Evolutionary conservation across 2,329 filamentous ascomycete genomes (phyloP), one percentile per base, ranked within the genome.

Genomic region (Xylariomycetidae sp.): DNA sequence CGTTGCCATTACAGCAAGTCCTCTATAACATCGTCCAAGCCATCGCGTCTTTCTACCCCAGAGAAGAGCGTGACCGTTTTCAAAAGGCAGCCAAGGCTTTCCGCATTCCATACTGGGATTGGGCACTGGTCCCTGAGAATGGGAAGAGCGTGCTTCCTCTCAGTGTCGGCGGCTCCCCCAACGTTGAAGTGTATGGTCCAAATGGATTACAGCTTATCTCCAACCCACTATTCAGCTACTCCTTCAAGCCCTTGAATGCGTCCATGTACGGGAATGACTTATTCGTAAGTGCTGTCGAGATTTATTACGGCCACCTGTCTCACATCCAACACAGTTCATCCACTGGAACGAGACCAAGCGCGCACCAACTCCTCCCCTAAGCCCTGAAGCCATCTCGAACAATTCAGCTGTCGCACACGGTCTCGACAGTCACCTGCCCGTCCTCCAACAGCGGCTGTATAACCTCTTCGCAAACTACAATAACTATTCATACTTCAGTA

Each of bases 401-500:
- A 78, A 85, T 43, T 61, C 71, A 4, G 58, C 69, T 14, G 69
- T 82, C 18, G 72, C 69, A 10, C 49, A 63, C 10, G 64, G 70
- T 12, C 53, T 82, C 12, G 65, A 75, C 41, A 65, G 64, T 16
- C 74, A 71, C 40, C 64, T 76, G 5, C 56, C 64, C 3, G 69
- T 69, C 11, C 67, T 80, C 23, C 73, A 79, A 49, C 68, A 77
- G 42, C 71, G 85, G 10, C 64, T 88, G 2, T 82, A 80, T 48
- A 80, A 77, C 32, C 64, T 88, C 2, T 75, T 85, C 41, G 77
- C 80, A 7, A 77, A 73, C 37, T 86, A 85, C 52, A 66, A 72
- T 28, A 74, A 85, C 44, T 86, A 80, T 51, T 74, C 75, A 12
- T 66, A 72, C 12, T 85, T 88, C 51, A 80, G 80, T 48, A 88